Percentiles rank a stretch among this genome's conserved stretches.
These are phyloP conservation scores for Syzygium malaccense DNA, from an alignment of 441 rosid genomes.

Conservation along the genomic window DNA sequence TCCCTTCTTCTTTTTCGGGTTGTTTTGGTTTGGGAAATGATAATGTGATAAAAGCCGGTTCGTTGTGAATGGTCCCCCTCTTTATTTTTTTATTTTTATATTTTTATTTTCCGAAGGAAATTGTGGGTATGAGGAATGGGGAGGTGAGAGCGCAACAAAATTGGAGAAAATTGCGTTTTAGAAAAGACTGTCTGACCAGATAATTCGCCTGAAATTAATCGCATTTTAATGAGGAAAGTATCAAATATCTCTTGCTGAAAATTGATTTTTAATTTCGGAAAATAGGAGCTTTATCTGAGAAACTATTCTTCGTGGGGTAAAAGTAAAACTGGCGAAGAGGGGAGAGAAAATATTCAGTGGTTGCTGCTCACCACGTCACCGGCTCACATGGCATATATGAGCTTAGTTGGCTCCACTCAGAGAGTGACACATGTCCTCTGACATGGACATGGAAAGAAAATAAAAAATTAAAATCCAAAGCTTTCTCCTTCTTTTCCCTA, in stretches of 20 bases:
- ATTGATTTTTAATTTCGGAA: background rate
- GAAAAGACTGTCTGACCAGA: background rate
- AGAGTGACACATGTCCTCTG: no score
- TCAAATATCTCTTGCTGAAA: fast-evolving
- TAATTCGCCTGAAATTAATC: background rate
- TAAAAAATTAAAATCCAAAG: no score
- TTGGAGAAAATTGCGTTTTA: background rate
- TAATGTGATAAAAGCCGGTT: background rate
- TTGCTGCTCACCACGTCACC: no score
- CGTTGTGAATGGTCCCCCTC: background rate
- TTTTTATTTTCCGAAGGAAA: background rate
- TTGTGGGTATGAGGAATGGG: background rate
- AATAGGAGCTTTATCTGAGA: background rate
- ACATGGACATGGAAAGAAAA: no score
- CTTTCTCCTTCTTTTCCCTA: no score
- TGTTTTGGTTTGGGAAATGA: background rate
- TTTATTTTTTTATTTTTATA: background rate
- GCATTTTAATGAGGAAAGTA: no score
- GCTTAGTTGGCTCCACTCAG: no score
- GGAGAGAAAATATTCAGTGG: no score
- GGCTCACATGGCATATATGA: no score
- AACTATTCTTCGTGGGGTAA: background rate
- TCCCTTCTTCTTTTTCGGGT: fast-evolving
- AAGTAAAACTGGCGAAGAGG: background rate
- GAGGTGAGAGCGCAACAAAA: background rate